These are phyloP conservation scores for Thuidium tamariscinum DNA, from an alignment of 225 moss, liverwort and hornwort genomes.

Conservation along the genomic window DNA sequence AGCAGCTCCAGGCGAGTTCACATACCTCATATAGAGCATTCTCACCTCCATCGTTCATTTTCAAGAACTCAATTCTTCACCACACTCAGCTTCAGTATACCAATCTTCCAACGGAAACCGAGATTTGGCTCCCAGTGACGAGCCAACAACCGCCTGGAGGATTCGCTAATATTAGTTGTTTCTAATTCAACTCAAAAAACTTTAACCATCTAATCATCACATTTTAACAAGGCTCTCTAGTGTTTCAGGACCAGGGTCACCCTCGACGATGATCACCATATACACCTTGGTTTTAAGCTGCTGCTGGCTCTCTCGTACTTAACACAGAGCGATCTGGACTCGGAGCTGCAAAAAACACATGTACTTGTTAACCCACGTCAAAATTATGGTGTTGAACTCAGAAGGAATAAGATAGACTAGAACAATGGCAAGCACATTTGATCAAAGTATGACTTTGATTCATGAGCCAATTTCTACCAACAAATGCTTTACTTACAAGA, in stretches of 20 bases:
- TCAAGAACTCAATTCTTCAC: neutral
- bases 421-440: neutral
- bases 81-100: neutral
- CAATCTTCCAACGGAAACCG: neutral
- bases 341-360: neutral
- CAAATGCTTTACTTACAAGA: neutral
- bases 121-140: neutral
- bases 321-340: neutral
- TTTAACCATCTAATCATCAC: neutral
- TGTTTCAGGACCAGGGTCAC: neutral
- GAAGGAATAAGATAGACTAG: neutral
- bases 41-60: neutral
- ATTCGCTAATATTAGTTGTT: neutral
- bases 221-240: neutral
- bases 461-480: neutral
- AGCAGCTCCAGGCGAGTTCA: neutral
- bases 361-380: neutral
- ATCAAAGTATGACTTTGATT: neutral
- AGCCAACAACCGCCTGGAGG: neutral
- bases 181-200: neutral
- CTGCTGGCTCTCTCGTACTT: neutral
- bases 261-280: neutral
- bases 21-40: neutral
- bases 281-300: neutral
- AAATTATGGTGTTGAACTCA: neutral